Percentiles rank a stretch among this genome's conserved stretches.
phyloP scores from a whole-genome alignment of 257 asterid species.

The Solanum microdontum region DNA sequence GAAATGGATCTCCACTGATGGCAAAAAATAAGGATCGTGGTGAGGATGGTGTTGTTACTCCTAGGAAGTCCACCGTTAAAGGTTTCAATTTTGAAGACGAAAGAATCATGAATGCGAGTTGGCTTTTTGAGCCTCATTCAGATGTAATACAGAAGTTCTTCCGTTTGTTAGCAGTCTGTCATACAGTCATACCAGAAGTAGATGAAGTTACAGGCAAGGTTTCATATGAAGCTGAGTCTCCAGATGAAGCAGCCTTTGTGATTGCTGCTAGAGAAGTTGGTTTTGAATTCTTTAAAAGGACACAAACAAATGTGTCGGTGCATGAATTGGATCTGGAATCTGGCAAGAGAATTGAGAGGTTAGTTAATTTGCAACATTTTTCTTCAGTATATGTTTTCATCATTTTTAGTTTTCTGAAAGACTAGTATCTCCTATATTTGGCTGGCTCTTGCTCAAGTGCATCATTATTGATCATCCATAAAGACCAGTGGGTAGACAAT shows the following conservation, averaged over 20 bases:
- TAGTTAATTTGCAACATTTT: constrained; percentile 13
- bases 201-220: constrained; percentile 54
- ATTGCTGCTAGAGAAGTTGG: constrained; percentile 91
- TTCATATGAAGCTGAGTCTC: constrained; percentile 89
- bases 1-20: constrained; percentile 54
- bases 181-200: constrained; percentile 85
- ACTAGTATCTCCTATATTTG: not conserved
- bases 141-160: constrained; percentile 63
- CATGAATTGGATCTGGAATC: constrained; percentile 50
- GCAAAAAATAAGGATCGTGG: constrained; percentile 20
- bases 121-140: constrained; percentile 48
- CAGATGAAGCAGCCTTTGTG: constrained; percentile 95
- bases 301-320: constrained; percentile 57
- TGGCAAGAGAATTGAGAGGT: constrained; percentile 62
- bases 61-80: constrained; percentile 36
- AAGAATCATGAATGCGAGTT: constrained; percentile 51
- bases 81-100: constrained; percentile 83
- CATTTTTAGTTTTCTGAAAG: not conserved
- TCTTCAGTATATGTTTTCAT: not conserved
- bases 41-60: constrained; percentile 13
- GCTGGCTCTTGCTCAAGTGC: not conserved
- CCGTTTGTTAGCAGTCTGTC: constrained; percentile 74
- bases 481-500: not conserved
- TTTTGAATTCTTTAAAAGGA: constrained; percentile 68
- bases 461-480: not conserved